Evolutionary conservation across 352 stramenopile species (phyloP).

Genomic region (Globisporangium echinulatum): DNA sequence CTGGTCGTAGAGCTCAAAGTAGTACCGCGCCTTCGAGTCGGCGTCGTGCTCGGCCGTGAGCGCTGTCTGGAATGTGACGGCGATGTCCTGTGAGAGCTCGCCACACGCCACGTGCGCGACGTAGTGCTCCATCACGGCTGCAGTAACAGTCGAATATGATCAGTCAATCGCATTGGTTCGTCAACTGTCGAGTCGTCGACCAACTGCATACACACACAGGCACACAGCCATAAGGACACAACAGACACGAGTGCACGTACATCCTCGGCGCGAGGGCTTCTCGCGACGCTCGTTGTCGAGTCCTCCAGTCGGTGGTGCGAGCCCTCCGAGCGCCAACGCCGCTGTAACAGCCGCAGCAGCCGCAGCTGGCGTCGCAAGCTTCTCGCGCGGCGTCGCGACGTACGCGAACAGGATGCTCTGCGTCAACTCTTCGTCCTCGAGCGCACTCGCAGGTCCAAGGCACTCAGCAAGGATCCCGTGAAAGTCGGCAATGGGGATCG

Average conservation of each 20-base stretch:
- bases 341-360: neutral
- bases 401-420: conserved; percentile 25
- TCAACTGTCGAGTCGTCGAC: neutral
- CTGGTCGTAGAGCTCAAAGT: conserved; percentile 34
- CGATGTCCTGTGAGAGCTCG: conserved; percentile 25
- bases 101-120: conserved; percentile 15
- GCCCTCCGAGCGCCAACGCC: neutral
- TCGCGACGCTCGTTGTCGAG: neutral
- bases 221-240: no score
- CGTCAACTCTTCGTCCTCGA: conserved; percentile 14
- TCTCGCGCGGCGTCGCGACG: conserved; percentile 12
- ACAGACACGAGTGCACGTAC: neutral
- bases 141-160: neutral
- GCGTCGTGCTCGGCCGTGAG: conserved; percentile 17
- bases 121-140: conserved; percentile 12
- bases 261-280: conserved; percentile 2
- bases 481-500: conserved; percentile 15
- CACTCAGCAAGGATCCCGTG: conserved; percentile 14
- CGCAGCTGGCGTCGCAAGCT: neutral
- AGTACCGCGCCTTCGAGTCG: conserved; percentile 30
- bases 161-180: neutral
- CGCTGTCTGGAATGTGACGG: conserved; percentile 21
- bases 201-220: no score
- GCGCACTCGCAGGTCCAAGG: conserved; percentile 2
- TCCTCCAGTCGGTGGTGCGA: neutral